A percentile compares a stretch with the other conserved stretches of the same genome.
Evolutionary conservation across 192 early-diverging fungal genomes (phyloP).

Genomic region (Chytriomyces sp.): DNA sequence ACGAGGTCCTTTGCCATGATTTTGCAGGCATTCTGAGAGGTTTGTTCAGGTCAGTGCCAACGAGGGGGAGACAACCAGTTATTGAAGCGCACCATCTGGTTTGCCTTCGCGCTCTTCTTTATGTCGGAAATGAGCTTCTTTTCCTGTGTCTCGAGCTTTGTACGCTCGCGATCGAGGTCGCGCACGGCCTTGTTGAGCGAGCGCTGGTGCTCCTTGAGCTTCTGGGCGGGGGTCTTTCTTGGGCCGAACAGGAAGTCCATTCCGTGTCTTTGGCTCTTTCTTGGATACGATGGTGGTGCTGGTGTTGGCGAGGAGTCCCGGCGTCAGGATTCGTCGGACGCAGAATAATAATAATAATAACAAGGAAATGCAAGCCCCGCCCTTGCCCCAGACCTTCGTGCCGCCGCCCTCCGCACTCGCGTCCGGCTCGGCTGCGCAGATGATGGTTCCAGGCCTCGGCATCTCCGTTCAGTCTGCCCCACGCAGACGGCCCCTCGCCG

Average conservation of each 20-base stretch:
- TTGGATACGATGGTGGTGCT: background rate
- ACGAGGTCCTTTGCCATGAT: slow-evolving; percentile 99
- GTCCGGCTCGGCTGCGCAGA: slow-evolving; percentile 1
- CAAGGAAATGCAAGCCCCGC: no score
- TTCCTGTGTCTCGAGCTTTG: slow-evolving; percentile 89
- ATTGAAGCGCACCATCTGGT: slow-evolving; percentile 77
- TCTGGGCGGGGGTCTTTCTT: slow-evolving; percentile 82
- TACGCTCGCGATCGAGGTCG: slow-evolving; percentile 86
- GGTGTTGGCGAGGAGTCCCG: no score
- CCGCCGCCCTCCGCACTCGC: slow-evolving; percentile 18
- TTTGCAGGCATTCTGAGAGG: slow-evolving; percentile 55
- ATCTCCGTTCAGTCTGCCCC: slow-evolving; percentile 31
- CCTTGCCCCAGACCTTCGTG: slow-evolving; percentile 20
- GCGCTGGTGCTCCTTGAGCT: slow-evolving; percentile 90
- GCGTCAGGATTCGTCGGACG: no score
- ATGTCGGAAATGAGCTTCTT: slow-evolving; percentile 95
- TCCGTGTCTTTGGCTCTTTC: background rate
- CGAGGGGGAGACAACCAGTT: background rate
- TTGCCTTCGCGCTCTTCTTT: slow-evolving; percentile 86
- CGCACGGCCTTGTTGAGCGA: slow-evolving; percentile 84
- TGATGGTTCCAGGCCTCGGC: slow-evolving; percentile 31
- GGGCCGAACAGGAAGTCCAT: slow-evolving; percentile 56
- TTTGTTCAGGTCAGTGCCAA: background rate
- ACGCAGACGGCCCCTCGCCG: slow-evolving; percentile 26
- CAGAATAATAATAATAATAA: no score